Base-by-base conservation (phyloP, 352 stramenopile species). In the Phytophthora vignae region DNA sequence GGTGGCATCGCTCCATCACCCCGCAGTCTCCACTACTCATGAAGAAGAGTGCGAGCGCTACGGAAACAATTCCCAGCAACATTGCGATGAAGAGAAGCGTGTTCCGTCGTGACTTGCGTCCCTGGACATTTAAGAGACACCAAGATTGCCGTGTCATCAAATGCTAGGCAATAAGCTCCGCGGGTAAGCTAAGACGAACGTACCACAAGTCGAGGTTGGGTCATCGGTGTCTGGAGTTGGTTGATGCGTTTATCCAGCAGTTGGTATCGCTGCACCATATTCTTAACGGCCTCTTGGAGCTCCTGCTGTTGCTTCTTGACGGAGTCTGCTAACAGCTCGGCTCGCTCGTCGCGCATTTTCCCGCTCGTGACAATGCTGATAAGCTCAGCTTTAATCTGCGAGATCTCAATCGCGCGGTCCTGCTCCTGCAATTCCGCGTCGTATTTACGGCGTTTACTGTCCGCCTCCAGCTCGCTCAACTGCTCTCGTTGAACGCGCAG, bases 341-440 rank as follows among this genome's bases (percentile, higher is more conserved):
- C 58, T 66, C 84, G 89, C 55, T 96, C 83, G 15, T 95, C 87
- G 15, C 83, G 76, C 31, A 96, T 83, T 48, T 90, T 90, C 5
- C 79, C 74, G 22, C 74, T 91, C 6, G 90, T 80, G 11, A 90
- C 77, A 19, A 95, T 64, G 46, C 83, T 87, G 3, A 93, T 83
- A 55, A 94, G 81, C 40, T 95, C 83, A 0, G 79, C 84, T 65
- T 90, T 91, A 52, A 94, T 82, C 59, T 94, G 85, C 48, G 83
- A 83, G n/a, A 94, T 82, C 57, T 95, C 90, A 33, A 93, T 81
- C 17, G 79, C 81, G 7, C 85, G 83, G 36, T 75, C 78, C 69
- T 96, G 85, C 55, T 96, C 90, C 60, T 92, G 78, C 36, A 96
- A 72, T n/a, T 94, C 88, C 2, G 83, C 74, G 61, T 96, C 90